A percentile compares a stretch with the other conserved stretches of the same genome.
phyloP scores from a whole-genome alignment of 2,329 filamentous ascomycete genomes.

The Rutstroemia sp. region DNA sequence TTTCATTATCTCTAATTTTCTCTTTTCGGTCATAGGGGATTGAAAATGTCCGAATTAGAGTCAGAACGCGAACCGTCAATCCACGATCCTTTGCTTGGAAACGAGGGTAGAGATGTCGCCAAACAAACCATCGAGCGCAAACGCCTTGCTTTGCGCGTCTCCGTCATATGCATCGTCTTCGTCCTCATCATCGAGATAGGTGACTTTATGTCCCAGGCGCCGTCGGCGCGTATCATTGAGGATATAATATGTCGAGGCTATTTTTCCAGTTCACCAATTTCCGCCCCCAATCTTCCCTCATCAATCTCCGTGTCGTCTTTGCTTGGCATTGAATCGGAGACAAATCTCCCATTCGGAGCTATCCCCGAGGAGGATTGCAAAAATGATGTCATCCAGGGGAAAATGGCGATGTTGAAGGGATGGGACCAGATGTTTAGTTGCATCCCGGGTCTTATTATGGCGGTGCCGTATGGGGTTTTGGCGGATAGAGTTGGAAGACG shows the following conservation, averaged over 20 bases:
- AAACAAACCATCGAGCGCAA: not conserved
- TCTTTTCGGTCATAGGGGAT: no score
- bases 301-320: no score
- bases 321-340: not conserved
- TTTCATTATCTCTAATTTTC: no score
- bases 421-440: conserved; percentile 39
- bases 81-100: no score
- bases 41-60: no score
- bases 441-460: conserved; percentile 34
- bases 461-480: conserved; percentile 15
- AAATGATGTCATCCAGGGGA: conserved; percentile 39
- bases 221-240: conserved; percentile 44
- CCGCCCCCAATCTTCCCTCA: not conserved
- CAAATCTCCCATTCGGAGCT: not conserved
- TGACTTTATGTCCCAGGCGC: conserved; percentile 32
- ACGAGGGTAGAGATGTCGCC: not conserved
- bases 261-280: conserved; percentile 35
- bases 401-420: conserved; percentile 44
- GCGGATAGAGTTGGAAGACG: conserved; percentile 15
- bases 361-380: conserved; percentile 43
- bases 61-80: no score
- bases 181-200: conserved; percentile 36
- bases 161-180: not conserved
- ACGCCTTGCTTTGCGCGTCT: not conserved
- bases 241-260: conserved; percentile 43